A percentile compares a stretch with the other conserved stretches of the same genome.
Evolutionary conservation across 257 asterid genomes (phyloP).

Genomic region (Coffea eugenioides): DNA sequence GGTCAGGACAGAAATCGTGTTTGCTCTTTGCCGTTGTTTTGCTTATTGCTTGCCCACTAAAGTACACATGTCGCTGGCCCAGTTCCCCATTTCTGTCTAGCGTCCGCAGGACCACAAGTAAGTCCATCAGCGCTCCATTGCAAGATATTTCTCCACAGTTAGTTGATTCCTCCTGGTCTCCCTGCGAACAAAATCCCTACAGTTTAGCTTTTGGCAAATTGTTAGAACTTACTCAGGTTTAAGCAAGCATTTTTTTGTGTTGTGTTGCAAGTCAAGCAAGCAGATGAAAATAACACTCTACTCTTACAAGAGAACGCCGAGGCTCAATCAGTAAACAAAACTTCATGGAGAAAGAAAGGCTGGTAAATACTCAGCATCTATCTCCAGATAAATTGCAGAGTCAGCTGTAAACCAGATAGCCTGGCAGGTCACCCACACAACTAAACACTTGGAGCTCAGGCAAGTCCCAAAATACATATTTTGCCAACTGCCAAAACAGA

Average conservation of each 20-base stretch:
- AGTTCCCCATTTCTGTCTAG: no score
- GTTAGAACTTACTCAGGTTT: background rate
- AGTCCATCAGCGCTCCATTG: no score
- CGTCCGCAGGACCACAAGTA: no score
- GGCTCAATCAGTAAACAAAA: constrained; percentile 10
- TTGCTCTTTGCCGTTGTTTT: no score
- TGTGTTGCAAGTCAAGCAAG: background rate
- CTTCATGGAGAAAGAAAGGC: constrained; percentile 21
- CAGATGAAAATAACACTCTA: background rate
- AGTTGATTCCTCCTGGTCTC: no score
- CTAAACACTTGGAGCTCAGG: background rate
- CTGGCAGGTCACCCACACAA: background rate
- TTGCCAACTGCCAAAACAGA: background rate
- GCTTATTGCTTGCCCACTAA: no score
- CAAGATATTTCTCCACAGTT: no score
- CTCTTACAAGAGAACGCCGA: no score
- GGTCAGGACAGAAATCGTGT: no score
- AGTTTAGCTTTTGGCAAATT: background rate
- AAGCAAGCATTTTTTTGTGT: background rate
- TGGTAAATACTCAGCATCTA: constrained; percentile 4
- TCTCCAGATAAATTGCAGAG: constrained; percentile 3
- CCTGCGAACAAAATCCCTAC: background rate
- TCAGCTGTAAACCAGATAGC: background rate
- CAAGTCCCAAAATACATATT: constrained; percentile 1
- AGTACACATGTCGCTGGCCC: no score